A percentile compares a stretch with the other conserved stretches of the same genome.
Conservation (phyloP, 805 yeast genomes). For the Starmera pachycereana region DNA sequence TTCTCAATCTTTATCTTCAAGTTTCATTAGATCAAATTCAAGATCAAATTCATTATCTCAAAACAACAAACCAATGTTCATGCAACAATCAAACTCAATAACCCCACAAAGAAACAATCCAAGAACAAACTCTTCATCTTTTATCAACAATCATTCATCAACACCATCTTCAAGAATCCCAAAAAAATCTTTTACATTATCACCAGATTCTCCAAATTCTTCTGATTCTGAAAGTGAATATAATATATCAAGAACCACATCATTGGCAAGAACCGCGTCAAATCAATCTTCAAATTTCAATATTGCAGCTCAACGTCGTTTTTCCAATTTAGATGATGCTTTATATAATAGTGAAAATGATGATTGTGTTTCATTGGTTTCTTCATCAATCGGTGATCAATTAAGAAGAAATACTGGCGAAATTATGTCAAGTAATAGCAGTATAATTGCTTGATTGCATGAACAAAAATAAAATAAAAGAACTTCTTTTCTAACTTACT, state of each 20-base stretch:
- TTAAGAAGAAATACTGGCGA: constrained; percentile 22
- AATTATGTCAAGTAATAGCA: constrained; percentile 11
- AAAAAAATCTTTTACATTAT: constrained; percentile 8
- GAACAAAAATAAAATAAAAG: no score
- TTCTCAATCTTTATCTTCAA: constrained; percentile 29
- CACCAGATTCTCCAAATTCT: constrained; percentile 17
- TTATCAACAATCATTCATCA: constrained; percentile 7
- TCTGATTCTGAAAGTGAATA: constrained; percentile 19
- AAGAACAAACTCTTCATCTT: constrained; percentile 19
- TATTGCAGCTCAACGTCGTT: constrained; percentile 2
- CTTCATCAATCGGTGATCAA: constrained; percentile 23
- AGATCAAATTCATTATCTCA: constrained; percentile 9
- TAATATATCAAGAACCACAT: constrained; percentile 1
- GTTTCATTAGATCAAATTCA: constrained; percentile 15
- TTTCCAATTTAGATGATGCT: constrained; percentile 9
- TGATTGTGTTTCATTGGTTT: constrained; percentile 14
- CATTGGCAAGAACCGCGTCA: constrained; percentile 7
- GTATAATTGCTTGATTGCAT: constrained; percentile 8
- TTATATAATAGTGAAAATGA: constrained; percentile 9
- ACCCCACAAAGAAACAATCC: constrained; percentile 15
- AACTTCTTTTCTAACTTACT: no score
- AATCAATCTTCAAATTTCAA: constrained; percentile 9
- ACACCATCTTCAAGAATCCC: constrained; percentile 9
- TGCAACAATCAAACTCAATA: constrained; percentile 2
- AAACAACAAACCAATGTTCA: background rate